Conservation (phyloP, 306 rosid species). For the Casuarina equisetifolia region DNA sequence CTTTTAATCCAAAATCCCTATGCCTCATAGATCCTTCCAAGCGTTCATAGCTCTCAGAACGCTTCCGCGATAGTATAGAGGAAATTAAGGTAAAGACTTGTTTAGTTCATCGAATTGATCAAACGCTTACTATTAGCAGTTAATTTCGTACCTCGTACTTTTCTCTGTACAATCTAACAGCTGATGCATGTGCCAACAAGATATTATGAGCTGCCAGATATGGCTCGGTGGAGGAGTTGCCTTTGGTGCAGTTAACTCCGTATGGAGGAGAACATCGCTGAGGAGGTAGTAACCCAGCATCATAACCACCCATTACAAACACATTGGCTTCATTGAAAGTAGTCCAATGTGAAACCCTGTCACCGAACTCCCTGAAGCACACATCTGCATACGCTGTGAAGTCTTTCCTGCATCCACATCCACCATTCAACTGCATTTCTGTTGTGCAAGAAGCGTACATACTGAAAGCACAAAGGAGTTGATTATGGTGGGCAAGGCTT, state of each 20-base stretch:
- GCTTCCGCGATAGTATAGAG: too few relatives aligned
- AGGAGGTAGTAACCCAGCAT: constrained; percentile 24
- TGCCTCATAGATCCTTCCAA: too few relatives aligned
- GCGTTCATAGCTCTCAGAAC: too few relatives aligned
- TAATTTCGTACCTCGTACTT: constrained; percentile 36
- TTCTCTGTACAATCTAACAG: constrained; percentile 36
- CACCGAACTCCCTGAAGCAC: constrained; percentile 56
- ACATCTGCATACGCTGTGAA: constrained; percentile 42
- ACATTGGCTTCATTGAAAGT: constrained; percentile 46
- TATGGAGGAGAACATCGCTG: constrained; percentile 30
- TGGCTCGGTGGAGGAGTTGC: constrained; percentile 55
- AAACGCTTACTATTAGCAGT: neutral
- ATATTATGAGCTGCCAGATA: constrained; percentile 45
- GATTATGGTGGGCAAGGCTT: neutral
- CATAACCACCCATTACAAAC: constrained; percentile 26
- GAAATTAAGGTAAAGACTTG: too few relatives aligned
- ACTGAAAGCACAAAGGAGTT: too few relatives aligned
- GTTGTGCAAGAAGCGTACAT: neutral
- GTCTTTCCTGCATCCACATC: constrained; percentile 37
- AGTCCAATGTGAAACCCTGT: constrained; percentile 53
- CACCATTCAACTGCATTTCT: constrained; percentile 6
- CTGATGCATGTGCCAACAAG: constrained; percentile 46
- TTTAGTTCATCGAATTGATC: neutral
- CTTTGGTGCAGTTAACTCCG: constrained; percentile 31
- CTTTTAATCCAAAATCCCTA: too few relatives aligned